Base-by-base conservation (phyloP, 2,329 filamentous ascomycete genomes). In the Mycosphaerella sp. region DNA sequence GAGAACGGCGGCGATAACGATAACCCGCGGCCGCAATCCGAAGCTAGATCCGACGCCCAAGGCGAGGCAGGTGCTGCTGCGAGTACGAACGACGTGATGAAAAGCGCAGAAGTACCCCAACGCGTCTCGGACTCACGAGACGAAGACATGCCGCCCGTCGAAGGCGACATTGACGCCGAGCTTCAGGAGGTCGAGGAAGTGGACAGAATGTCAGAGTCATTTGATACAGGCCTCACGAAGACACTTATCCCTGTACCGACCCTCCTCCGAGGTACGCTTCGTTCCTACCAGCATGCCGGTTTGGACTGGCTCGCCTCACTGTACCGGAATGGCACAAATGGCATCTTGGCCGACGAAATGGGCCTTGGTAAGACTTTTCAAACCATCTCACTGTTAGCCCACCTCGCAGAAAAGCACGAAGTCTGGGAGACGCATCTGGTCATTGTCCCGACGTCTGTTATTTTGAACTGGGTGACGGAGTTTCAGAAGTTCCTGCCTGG, bases 401-500 rank as follows among this genome's bases (percentile, higher is more conserved):
- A 98, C 69, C 78, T 98, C 36, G 93, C 95, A 7, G 91, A 91
- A 58, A 80, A 89, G 39, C 87, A 95, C 67, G 83, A 90, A 65
- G 84, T 95, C 4, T 98, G 93, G 95, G 93, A 95, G 0, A 90
- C 93, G 0, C 93, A 98, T 75, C 76, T 98, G 23, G 89, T 98
- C 46, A 87, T 98, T 57, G 93, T 98, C 1, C 93, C 93, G 1
- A 98, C 93, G 2, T 97, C 91, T 71, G 95, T 98, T 46, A 96
- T 98, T 80, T 82, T 98, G 60, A 98, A 98, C 68, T 98, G 93
- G 93, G 95, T 98, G 70, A 97, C 97, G 87, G 93, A 98, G 72
- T 98, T 98, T 79, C 97, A 97, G 68, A 98, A 98, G 70, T 98
- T 92, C 83, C 89, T 91, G 54, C 93, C 95, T 2, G 92, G 93